A percentile compares a stretch with the other conserved stretches of the same genome.
phyloP scores from a whole-genome alignment of 306 rosid genomes.

The Cucurbita pepo region DNA sequence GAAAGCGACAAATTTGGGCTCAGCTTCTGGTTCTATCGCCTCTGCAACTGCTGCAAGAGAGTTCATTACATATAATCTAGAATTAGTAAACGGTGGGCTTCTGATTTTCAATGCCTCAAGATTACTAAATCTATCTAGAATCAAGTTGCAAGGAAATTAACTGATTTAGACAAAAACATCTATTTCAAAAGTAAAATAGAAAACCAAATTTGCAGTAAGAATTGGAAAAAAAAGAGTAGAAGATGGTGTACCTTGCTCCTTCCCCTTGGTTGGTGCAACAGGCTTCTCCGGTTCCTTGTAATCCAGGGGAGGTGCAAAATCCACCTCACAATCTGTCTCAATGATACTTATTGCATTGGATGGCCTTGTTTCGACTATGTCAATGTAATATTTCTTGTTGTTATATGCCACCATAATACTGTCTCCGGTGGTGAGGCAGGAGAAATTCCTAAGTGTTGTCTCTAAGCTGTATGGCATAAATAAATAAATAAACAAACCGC shows the following conservation, averaged over 20 bases:
- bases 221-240: background rate
- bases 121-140: too few species aligned
- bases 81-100: background rate
- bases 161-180: background rate
- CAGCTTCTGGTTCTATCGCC: constrained; percentile 32
- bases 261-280: constrained; percentile 31
- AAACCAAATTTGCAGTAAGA: background rate
- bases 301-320: constrained; percentile 97
- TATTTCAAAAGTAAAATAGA: background rate
- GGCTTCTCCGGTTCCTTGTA: constrained; percentile 93
- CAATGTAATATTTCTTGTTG: constrained; percentile 88
- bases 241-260: constrained; percentile 33
- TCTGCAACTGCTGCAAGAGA: constrained; percentile 55
- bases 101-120: background rate
- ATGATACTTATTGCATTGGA: constrained; percentile 79
- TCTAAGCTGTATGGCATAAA: constrained; percentile 17
- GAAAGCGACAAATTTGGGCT: constrained; percentile 81
- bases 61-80: background rate
- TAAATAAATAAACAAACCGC: background rate
- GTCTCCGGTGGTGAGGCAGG: constrained; percentile 86
- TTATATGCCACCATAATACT: constrained; percentile 98
- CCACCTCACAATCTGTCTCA: constrained; percentile 98
- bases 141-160: background rate
- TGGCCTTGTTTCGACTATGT: constrained; percentile 83
- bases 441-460: constrained; percentile 85